phyloP scores from a whole-genome alignment of 2,329 filamentous ascomycete genomes.

The Phaeosphaeriaceae sp. region DNA sequence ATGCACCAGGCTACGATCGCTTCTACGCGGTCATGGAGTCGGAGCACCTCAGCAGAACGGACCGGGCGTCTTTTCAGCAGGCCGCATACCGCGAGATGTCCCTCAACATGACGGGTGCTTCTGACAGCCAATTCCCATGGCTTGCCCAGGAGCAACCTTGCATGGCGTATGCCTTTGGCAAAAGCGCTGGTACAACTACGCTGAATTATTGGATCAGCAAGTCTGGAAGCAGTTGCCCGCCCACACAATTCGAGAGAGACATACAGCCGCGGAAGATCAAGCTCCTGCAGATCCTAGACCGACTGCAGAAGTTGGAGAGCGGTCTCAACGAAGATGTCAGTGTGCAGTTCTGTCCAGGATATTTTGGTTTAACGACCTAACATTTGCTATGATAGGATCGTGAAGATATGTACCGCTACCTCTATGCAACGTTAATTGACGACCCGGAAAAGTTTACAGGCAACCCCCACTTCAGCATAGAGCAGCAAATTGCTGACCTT shows the following conservation, averaged over 20 bases:
- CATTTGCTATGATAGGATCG: slow-evolving; percentile 46
- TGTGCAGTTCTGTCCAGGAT: slow-evolving; percentile 22
- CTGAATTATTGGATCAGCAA: slow-evolving; percentile 72
- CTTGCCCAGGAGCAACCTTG: slow-evolving; percentile 78
- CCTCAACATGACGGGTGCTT: slow-evolving; percentile 44
- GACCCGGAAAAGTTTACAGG: slow-evolving; percentile 69
- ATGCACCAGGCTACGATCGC: slow-evolving; percentile 46
- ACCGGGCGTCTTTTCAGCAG: slow-evolving; percentile 45
- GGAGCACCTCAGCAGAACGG: slow-evolving; percentile 47
- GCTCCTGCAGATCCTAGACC: slow-evolving; percentile 57
- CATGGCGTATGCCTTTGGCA: slow-evolving; percentile 71
- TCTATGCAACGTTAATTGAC: slow-evolving; percentile 73
- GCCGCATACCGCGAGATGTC: slow-evolving; percentile 48
- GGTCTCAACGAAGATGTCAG: slow-evolving; percentile 53
- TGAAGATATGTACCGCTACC: slow-evolving; percentile 58
- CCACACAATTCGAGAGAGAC: slow-evolving; percentile 66
- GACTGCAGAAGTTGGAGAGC: slow-evolving; percentile 50
- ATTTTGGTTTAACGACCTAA: slow-evolving; percentile 34
- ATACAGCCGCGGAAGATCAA: slow-evolving; percentile 67
- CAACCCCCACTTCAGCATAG: slow-evolving; percentile 66
- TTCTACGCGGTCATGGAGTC: slow-evolving; percentile 51
- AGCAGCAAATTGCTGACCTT: slow-evolving; percentile 75
- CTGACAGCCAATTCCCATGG: slow-evolving; percentile 62
- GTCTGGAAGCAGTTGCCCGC: slow-evolving; percentile 63
- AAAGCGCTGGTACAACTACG: slow-evolving; percentile 72